Conservation (phyloP, 495 filamentous ascomycete species). For the Apiosordaria backusii region DNA sequence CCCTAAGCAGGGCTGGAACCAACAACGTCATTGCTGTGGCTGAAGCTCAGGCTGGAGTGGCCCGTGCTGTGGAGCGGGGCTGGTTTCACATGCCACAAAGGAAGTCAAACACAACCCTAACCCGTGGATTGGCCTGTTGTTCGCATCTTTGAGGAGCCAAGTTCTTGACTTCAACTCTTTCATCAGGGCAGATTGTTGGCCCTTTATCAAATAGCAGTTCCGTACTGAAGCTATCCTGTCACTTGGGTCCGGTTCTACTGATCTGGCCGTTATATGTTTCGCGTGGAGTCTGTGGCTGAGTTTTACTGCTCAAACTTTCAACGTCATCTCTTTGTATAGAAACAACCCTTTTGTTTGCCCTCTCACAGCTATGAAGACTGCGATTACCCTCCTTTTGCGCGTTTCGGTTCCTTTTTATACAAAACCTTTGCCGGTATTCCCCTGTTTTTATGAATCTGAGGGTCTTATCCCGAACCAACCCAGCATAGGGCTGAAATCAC, state of each 20-base stretch:
- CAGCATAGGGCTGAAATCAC: not conserved
- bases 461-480: not conserved
- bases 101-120: not conserved
- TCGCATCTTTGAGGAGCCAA: not conserved
- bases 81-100: not conserved
- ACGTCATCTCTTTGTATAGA: not conserved
- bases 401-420: not conserved
- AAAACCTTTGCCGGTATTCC: not conserved
- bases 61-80: not conserved
- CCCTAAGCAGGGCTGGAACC: slow-evolving; percentile 15
- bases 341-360: not conserved
- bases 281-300: not conserved
- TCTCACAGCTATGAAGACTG: not conserved
- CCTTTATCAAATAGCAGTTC: not conserved
- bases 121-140: not conserved
- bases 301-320: not conserved
- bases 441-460: too few relatives aligned
- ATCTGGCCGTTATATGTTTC: not conserved
- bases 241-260: not conserved
- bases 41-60: slow-evolving; percentile 1
- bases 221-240: not conserved
- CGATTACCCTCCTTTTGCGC: not conserved
- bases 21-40: slow-evolving; percentile 32
- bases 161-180: not conserved
- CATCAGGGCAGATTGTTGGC: not conserved